Base-by-base conservation (phyloP, 2,329 filamentous ascomycete species). In the Talaromyces sp. region DNA sequence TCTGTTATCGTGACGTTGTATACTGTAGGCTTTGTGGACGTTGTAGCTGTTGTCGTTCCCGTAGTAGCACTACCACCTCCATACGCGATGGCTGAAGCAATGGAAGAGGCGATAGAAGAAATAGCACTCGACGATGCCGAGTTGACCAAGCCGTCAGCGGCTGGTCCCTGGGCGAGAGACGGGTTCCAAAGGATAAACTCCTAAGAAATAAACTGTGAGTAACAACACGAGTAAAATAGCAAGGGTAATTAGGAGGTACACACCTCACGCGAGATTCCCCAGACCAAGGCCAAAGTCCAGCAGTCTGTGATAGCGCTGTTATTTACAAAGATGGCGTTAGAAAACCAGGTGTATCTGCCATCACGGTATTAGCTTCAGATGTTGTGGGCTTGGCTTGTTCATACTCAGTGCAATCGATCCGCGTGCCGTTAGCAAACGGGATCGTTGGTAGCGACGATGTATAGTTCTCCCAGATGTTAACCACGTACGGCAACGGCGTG, bases 121-220 rank as follows among this genome's bases (percentile, higher is more conserved):
- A 36, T 36, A 12, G 33, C 33, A 34, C 33, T 34, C 10, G 33
- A 34, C 33, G 33, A 34, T 4, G 9, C 2, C 9, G 33, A 34
- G 33, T 12, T 10, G 8, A 34, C 33, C 8, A 10, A 34, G 9
- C 33, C 33, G 33, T 34, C 33, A 12, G 33, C 33, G 33, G 33
- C 33, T 34, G 33, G 33, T 4, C 33, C 33, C 33, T 34, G 33
- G 33, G 33, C 33, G 33, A 57, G 36, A 16, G 55, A 57, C 18
- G 55, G 55, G n/a, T 57, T 57, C 55, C 55, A 57, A 27, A 57
- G 23, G 23, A 57, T 28, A 8, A 57, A 16, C 9, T 40, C 44
- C 18, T 31, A 14, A 34, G 5, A 14, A 16, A n/a, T 5, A 34
- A 8, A 7, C 10, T n/a, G 30, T 31, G 2, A 34, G 33, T 34